phyloP scores from a whole-genome alignment of 2,329 filamentous ascomycete genomes.

The Monosporascus sp. region DNA sequence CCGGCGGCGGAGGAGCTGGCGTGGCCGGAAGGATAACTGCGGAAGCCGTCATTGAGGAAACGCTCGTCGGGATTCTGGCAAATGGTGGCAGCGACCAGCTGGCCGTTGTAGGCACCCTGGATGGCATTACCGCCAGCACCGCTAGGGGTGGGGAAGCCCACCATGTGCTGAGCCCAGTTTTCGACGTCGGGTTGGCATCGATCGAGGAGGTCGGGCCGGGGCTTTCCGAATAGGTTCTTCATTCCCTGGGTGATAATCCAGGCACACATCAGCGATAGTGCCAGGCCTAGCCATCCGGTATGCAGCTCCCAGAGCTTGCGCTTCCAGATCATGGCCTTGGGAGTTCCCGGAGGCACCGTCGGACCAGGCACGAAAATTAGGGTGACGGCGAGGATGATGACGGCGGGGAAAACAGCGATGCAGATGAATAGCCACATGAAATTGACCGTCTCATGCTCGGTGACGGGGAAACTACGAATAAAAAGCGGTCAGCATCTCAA shows the following conservation, averaged over 20 bases:
- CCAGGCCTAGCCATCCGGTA: slow-evolving; percentile 77
- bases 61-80: slow-evolving; percentile 61
- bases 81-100: slow-evolving; percentile 70
- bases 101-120: slow-evolving; percentile 44
- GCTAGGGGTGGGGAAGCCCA: slow-evolving; percentile 40
- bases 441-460: slow-evolving; percentile 66
- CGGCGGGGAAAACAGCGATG: slow-evolving; percentile 58
- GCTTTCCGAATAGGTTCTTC: slow-evolving; percentile 70
- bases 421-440: slow-evolving; percentile 61
- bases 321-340: slow-evolving; percentile 64
- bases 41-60: slow-evolving; percentile 74
- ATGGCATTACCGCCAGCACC: slow-evolving; percentile 33
- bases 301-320: slow-evolving; percentile 91
- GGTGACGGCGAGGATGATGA: slow-evolving; percentile 63
- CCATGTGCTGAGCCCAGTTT: slow-evolving; percentile 53
- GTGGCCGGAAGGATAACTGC: slow-evolving; percentile 78
- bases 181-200: slow-evolving; percentile 72
- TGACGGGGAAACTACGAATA: slow-evolving; percentile 59
- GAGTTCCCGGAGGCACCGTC: slow-evolving; percentile 58
- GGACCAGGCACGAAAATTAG: slow-evolving; percentile 69
- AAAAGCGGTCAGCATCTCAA: slow-evolving; percentile 2
- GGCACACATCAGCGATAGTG: slow-evolving; percentile 62
- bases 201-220: slow-evolving; percentile 75
- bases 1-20: slow-evolving; percentile 72
- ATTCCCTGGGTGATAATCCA: slow-evolving; percentile 82